Conservation (phyloP, 2,329 filamentous ascomycete genomes). For the Ceratocystis huliohia region DNA sequence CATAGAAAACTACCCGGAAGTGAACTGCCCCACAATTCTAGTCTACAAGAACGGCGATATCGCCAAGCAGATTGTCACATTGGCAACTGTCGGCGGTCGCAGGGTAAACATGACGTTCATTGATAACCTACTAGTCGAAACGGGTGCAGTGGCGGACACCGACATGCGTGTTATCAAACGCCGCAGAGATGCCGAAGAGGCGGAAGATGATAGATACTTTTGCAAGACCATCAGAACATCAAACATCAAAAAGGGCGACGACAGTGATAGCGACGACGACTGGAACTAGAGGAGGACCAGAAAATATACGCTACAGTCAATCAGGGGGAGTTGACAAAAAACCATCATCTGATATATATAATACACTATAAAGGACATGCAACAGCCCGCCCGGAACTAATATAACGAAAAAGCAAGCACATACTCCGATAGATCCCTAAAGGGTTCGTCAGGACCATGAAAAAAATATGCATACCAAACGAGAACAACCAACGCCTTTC, state of each 20-base stretch:
- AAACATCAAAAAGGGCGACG: slow-evolving; percentile 34
- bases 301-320: slow-evolving; percentile 10
- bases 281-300: slow-evolving; percentile 41
- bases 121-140: slow-evolving; percentile 66
- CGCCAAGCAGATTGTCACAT: slow-evolving; percentile 78
- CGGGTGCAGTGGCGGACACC: slow-evolving; percentile 64
- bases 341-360: slow-evolving; percentile 9
- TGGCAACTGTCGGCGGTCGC: slow-evolving; percentile 63
- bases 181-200: slow-evolving; percentile 46
- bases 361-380: slow-evolving; percentile 9
- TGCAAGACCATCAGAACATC: slow-evolving; percentile 41
- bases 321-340: not conserved
- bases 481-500: not conserved
- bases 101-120: slow-evolving; percentile 60
- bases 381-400: not conserved
- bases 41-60: slow-evolving; percentile 91
- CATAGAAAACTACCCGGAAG: slow-evolving; percentile 91
- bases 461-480: not conserved
- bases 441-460: not conserved
- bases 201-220: slow-evolving; percentile 42
- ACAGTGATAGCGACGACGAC: slow-evolving; percentile 43
- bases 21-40: slow-evolving; percentile 86
- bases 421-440: not conserved
- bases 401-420: not conserved
- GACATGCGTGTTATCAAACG: slow-evolving; percentile 64